phyloP scores from a whole-genome alignment of 129 eudicot species.

The Silybum marianum region DNA sequence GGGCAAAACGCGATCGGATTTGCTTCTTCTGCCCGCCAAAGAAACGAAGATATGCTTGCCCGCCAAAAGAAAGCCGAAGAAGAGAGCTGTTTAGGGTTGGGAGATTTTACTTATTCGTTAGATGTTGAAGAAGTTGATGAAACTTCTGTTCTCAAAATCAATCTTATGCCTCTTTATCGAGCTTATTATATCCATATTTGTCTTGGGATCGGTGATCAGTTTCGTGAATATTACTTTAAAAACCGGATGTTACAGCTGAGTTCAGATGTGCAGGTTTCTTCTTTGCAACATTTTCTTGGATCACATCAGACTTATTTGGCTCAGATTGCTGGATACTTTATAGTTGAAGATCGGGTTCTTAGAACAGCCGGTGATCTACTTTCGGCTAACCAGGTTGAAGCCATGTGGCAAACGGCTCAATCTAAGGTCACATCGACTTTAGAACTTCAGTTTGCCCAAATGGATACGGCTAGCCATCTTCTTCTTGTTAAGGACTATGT shows the following conservation, averaged over 20 bases:
- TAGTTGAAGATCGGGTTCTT: slow-evolving; percentile 90
- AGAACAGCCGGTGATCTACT: slow-evolving; percentile 89
- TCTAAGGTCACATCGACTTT: slow-evolving; percentile 56
- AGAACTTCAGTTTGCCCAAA: slow-evolving; percentile 66
- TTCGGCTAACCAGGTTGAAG: slow-evolving; percentile 65
- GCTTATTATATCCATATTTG: slow-evolving; percentile 79
- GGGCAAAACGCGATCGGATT: slow-evolving; percentile 84
- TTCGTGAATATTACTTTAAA: slow-evolving; percentile 88
- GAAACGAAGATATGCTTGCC: slow-evolving; percentile 81
- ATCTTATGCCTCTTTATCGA: slow-evolving; percentile 81
- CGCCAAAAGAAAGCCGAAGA: slow-evolving; percentile 90
- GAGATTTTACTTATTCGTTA: slow-evolving; percentile 68
- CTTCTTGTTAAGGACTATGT: slow-evolving; percentile 85
- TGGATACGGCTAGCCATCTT: slow-evolving; percentile 77
- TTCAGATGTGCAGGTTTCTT: slow-evolving; percentile 88
- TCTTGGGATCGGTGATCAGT: slow-evolving; percentile 71
- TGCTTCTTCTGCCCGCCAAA: slow-evolving; percentile 81
- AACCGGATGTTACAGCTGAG: slow-evolving; percentile 76
- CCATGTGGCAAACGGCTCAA: slow-evolving; percentile 93
- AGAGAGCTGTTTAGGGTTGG: slow-evolving; percentile 62
- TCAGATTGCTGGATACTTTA: slow-evolving; percentile 81
- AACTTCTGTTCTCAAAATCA: slow-evolving; percentile 59
- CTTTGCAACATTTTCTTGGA: slow-evolving; percentile 68
- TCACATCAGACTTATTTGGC: slow-evolving; percentile 76
- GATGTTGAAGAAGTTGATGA: slow-evolving; percentile 78